Base-by-base conservation (phyloP, 2,329 filamentous ascomycete genomes). In the Colletotrichum higginsianum region DNA sequence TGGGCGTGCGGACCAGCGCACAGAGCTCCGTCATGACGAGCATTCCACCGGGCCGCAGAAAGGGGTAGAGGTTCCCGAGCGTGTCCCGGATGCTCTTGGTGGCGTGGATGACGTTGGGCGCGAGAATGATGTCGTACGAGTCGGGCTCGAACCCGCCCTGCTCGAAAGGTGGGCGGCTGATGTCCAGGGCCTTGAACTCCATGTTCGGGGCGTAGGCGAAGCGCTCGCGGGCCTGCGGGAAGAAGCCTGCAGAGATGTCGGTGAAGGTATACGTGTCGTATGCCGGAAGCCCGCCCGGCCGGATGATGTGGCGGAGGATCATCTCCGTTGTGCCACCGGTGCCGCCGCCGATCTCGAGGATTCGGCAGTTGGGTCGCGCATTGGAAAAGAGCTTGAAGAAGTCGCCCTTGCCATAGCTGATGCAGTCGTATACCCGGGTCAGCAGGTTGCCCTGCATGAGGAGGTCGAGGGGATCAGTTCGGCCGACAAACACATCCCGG, bases 301-400 rank as follows among this genome's bases (percentile, higher is more conserved):
- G 18, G 16, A 55, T 18, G 40, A 67, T 26, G 30, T 21, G 15
- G 0, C 49, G 47, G 6, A 66, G n/a, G 21, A 65, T 61, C 35
- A 50, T 35, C 21, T 47, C 66, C 6, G 50, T 73, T 2, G 46
- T 63, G n/a, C 58, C 71, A 1, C 68, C 69, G 2, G 69, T 66
- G 47, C 69, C 72, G 18, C 61, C 68, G 12, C 72, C 72, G 15
- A 74, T 40, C 13, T 74, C 72, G 1, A 74, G 53, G 2, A 72
- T 80, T 42, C 85, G 84, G 11, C 87, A 79, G 13, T 75, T 74
- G 5, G 76, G 75, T 5, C 75, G 76, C 2, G 74, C 77, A 75
- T 77, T 47, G 65, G 75, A 57, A 64, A 79, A 21, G 72, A 76
- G 40, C 38, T 21, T 11, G 63, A 74, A n/a, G 11, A 70, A 66